These are phyloP conservation scores for Fusarium incarnatum DNA, from an alignment of 2,329 filamentous ascomycete species.

Conservation along the genomic window DNA sequence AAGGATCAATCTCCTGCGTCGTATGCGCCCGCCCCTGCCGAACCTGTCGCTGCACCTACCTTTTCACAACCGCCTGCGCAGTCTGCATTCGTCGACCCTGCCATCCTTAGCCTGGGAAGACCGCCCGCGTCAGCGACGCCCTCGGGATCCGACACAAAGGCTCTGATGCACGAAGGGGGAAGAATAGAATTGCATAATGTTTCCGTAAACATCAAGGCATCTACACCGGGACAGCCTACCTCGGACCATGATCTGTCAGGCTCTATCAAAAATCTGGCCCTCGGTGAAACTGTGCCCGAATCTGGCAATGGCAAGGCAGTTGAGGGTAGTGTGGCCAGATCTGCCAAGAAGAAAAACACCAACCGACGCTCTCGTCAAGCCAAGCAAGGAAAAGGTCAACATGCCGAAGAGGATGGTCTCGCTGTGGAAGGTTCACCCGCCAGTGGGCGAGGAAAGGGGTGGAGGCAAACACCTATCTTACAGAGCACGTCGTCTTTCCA, in stretches of 20 bases:
- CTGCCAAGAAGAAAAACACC: conserved; percentile 50
- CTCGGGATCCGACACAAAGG: conserved; percentile 39
- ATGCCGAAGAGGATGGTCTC: conserved; percentile 45
- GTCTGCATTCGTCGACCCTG: conserved; percentile 78
- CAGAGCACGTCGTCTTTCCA: conserved; percentile 72
- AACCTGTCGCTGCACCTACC: conserved; percentile 43
- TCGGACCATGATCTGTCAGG: conserved; percentile 44
- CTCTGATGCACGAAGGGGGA: conserved; percentile 13
- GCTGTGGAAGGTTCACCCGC: conserved; percentile 41
- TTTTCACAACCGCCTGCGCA: conserved; percentile 49
- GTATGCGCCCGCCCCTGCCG: conserved; percentile 43
- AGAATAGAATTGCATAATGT: conserved; percentile 32
- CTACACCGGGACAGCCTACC: conserved; percentile 33
- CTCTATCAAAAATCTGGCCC: conserved; percentile 45
- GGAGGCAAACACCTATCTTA: conserved; percentile 70
- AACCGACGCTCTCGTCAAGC: conserved; percentile 49
- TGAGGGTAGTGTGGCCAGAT: conserved; percentile 39
- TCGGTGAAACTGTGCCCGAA: conserved; percentile 34
- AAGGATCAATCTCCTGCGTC: conserved; percentile 48
- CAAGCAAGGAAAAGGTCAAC: conserved; percentile 49
- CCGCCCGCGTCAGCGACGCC: conserved; percentile 51
- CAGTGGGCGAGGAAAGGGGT: conserved; percentile 63
- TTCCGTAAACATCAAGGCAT: conserved; percentile 15
- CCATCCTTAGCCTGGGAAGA: conserved; percentile 77
- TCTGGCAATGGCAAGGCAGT: conserved; percentile 33